These are phyloP conservation scores for Canariomyces notabilis DNA, from an alignment of 2,329 filamentous ascomycete species.

Conservation along the genomic window DNA sequence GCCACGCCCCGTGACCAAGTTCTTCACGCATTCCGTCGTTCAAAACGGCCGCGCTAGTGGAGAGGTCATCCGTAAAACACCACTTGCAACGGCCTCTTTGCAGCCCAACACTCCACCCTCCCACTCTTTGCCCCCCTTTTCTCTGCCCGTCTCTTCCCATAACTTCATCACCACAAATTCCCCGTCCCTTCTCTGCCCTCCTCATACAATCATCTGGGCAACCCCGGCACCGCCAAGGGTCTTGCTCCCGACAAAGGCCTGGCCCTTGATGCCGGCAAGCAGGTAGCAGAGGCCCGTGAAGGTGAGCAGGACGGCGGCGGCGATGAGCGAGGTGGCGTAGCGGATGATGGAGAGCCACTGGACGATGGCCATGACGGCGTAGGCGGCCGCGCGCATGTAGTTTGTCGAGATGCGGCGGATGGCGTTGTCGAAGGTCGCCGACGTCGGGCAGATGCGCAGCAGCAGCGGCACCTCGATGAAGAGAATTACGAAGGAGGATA, in stretches of 20 bases:
- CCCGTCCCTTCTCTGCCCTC: neutral
- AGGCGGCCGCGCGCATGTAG: constrained; percentile 91
- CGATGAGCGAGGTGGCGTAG: constrained; percentile 68
- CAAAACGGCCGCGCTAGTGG: no score
- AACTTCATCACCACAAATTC: neutral
- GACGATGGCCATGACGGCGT: constrained; percentile 70
- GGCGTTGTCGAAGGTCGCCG: constrained; percentile 76
- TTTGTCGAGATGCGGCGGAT: constrained; percentile 93
- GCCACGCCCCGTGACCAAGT: constrained; percentile 2
- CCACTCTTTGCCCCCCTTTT: neutral
- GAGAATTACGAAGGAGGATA: constrained; percentile 67
- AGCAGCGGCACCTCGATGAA: constrained; percentile 91
- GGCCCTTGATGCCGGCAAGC: constrained; percentile 72
- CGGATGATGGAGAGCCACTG: constrained; percentile 77
- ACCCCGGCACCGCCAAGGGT: constrained; percentile 90
- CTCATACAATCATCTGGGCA: constrained; percentile 92
- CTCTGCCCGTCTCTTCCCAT: neutral
- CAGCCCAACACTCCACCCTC: no score
- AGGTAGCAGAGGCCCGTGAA: constrained; percentile 77
- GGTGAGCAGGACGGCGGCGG: constrained; percentile 74
- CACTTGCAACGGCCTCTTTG: no score
- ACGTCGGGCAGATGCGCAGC: constrained; percentile 95
- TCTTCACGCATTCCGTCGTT: neutral
- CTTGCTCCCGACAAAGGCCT: constrained; percentile 89
- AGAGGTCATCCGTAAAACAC: no score